These are phyloP conservation scores for Haplosporangium sp. DNA, from an alignment of 371 early-diverging fungal genomes.

Conservation along the genomic window DNA sequence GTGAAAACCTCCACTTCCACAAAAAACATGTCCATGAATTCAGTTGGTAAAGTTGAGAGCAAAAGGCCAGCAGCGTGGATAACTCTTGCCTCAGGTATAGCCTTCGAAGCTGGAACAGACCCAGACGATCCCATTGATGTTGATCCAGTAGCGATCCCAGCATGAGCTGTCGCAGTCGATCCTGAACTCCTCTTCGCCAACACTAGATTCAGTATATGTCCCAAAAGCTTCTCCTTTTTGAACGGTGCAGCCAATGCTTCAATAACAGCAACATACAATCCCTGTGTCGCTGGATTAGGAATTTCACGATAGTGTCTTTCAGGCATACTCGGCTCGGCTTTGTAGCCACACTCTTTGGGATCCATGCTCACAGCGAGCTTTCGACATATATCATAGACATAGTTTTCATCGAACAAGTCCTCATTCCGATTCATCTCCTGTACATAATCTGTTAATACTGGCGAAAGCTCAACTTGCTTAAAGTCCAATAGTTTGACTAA, in stretches of 20 bases:
- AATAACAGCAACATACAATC: constrained; percentile 72
- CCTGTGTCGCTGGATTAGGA: constrained; percentile 78
- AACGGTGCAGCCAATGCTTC: constrained; percentile 73
- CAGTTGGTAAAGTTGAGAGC: constrained; percentile 36
- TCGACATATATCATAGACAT: constrained; percentile 68
- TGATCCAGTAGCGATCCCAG: constrained; percentile 2
- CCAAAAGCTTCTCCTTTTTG: constrained; percentile 58
- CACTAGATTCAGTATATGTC: constrained; percentile 60
- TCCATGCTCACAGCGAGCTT: constrained; percentile 67
- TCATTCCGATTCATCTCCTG: constrained; percentile 61
- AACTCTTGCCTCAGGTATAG: constrained; percentile 42
- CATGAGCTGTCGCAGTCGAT: constrained; percentile 60
- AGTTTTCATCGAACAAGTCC: constrained; percentile 63
- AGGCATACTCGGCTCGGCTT: constrained; percentile 67
- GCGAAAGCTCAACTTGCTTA: constrained; percentile 49
- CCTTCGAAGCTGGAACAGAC: constrained; percentile 15
- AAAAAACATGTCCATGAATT: constrained; percentile 45
- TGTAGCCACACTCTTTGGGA: constrained; percentile 68
- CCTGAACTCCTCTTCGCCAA: constrained; percentile 62
- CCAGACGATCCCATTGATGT: constrained; percentile 10
- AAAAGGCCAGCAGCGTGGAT: constrained; percentile 51
- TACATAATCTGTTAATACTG: constrained; percentile 60
- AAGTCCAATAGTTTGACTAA: constrained; percentile 71
- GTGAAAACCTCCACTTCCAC: constrained; percentile 43
- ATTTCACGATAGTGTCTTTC: constrained; percentile 86